These are phyloP conservation scores for Malassezia yamatoensis DNA, from an alignment of 1,284 basidiomycete species.

Conservation along the genomic window DNA sequence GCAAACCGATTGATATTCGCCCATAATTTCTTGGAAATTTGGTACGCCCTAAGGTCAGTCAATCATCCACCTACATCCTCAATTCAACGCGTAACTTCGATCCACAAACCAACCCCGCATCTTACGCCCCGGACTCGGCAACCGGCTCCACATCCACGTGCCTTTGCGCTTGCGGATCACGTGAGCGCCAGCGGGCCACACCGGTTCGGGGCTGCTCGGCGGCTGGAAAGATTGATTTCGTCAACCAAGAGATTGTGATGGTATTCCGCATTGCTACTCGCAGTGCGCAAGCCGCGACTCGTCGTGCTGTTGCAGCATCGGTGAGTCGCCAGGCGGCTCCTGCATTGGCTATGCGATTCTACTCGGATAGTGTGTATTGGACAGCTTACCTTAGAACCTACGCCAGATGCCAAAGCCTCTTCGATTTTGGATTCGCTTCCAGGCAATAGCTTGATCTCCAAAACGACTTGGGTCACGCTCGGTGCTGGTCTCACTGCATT, in stretches of 20 bases:
- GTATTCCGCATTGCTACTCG: slow-evolving; percentile 17
- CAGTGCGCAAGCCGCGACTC: slow-evolving; percentile 20
- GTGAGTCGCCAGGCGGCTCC: slow-evolving; percentile 13
- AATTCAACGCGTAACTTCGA: neutral
- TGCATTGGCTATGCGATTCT: slow-evolving; percentile 21
- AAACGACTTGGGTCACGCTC: slow-evolving; percentile 78
- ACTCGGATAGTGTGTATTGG: slow-evolving; percentile 32
- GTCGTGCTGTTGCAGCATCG: slow-evolving; percentile 10
- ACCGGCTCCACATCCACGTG: slow-evolving; percentile 11
- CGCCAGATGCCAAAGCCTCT: slow-evolving; percentile 74
- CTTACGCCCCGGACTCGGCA: neutral
- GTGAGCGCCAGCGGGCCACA: slow-evolving; percentile 17
- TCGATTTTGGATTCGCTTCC: slow-evolving; percentile 86
- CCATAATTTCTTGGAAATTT: slow-evolving; percentile 41
- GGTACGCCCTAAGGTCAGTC: slow-evolving; percentile 25
- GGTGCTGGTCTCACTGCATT: slow-evolving; percentile 80
- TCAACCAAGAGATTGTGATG: slow-evolving; percentile 11
- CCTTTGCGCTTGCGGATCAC: too few relatives aligned
- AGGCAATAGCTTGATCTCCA: slow-evolving; percentile 81
- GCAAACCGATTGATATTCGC: slow-evolving; percentile 43
- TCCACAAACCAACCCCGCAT: neutral
- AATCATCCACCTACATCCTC: slow-evolving; percentile 9
- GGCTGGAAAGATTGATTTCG: slow-evolving; percentile 4
- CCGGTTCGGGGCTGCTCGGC: slow-evolving; percentile 15
- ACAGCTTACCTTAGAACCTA: slow-evolving; percentile 21